Base-by-base conservation (phyloP, 495 filamentous ascomycete genomes). In the Xylaria flabelliformis region DNA sequence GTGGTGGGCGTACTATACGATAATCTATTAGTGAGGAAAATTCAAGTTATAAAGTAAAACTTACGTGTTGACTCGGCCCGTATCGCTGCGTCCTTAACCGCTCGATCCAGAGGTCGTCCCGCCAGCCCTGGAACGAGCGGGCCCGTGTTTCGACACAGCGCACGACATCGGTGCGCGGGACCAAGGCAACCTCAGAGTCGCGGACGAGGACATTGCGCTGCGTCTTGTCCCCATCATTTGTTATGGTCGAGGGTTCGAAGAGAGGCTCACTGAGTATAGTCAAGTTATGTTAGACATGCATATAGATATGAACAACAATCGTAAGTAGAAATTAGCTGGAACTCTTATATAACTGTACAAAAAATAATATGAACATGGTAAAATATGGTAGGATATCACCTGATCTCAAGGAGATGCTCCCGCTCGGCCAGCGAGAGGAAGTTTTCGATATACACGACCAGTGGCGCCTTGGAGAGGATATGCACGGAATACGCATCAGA, bases 121-220 rank as follows among this genome's bases (percentile, higher is more conserved):
- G 76, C 84, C 84, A 86, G 64, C 83, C 84, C 71, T 86, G 84
- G n/a, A 85, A 66, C 21, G 80, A 78, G 10, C 76, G 77, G 4
- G 81, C 80, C 8, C 83, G 80, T 41, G 70, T 73, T 75, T 86
- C 84, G 67, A 86, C 78, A 76, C 84, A 86, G 48, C 82, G 77
- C 50, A 85, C 84, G 0, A 41, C 55, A 13, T 77, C 76, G 9
- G 81, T 82, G 9, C 84, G 82, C 13, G 83, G 82, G 44, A 86
- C 65, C 39, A 86, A 21, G n/a, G 84, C 84, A 12, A 86, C 84
- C 44, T 85, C 82, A 1, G 84, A 86, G 77, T 86, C 83, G 32
- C 84, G 81, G 53, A 85, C 71, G 34, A 77, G 73, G 24, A 74
- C 65, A 51, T 82, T 76, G n/a, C 74, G 80, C 5, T 78, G 74